Conservation (phyloP, 805 yeast species). For the Tetrapisispora pingtungensis region DNA sequence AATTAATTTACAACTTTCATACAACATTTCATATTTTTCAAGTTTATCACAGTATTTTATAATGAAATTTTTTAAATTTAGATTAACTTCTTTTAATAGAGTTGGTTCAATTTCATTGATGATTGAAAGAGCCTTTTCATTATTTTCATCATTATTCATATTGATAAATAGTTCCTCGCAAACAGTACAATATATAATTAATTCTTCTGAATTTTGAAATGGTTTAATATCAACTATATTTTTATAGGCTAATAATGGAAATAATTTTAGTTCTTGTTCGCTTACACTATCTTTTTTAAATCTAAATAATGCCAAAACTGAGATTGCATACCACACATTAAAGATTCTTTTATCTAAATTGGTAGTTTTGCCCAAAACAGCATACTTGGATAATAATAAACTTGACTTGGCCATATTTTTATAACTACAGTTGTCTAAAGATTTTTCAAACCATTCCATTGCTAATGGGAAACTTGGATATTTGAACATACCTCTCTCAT, state of each 20-base stretch:
- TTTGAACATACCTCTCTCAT: slow-evolving; percentile 48
- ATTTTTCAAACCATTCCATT: slow-evolving; percentile 47
- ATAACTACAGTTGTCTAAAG: slow-evolving; percentile 39
- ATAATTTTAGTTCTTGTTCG: slow-evolving; percentile 40
- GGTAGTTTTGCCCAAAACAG: background rate
- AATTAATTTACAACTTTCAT: slow-evolving; percentile 34
- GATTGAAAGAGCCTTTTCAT: slow-evolving; percentile 28
- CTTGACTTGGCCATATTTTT: slow-evolving; percentile 47
- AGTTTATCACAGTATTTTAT: slow-evolving; percentile 37
- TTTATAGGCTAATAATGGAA: slow-evolving; percentile 52
- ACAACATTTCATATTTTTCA: slow-evolving; percentile 37
- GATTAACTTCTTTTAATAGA: slow-evolving; percentile 34
- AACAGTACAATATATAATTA: slow-evolving; percentile 47
- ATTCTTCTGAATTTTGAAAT: slow-evolving; percentile 50
- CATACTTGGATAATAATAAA: slow-evolving; percentile 29
- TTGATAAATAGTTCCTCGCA: slow-evolving; percentile 27
- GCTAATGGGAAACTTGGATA: slow-evolving; percentile 42
- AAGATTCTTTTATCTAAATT: slow-evolving; percentile 20
- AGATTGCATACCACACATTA: slow-evolving; percentile 48
- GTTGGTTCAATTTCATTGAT: slow-evolving; percentile 28
- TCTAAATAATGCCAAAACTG: slow-evolving; percentile 34
- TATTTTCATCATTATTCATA: slow-evolving; percentile 15
- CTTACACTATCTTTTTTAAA: slow-evolving; percentile 29
- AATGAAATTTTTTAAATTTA: slow-evolving; percentile 52
- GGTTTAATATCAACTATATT: slow-evolving; percentile 46